Base-by-base conservation (phyloP, 257 asterid species). In the Nicotiana tomentosiformis region DNA sequence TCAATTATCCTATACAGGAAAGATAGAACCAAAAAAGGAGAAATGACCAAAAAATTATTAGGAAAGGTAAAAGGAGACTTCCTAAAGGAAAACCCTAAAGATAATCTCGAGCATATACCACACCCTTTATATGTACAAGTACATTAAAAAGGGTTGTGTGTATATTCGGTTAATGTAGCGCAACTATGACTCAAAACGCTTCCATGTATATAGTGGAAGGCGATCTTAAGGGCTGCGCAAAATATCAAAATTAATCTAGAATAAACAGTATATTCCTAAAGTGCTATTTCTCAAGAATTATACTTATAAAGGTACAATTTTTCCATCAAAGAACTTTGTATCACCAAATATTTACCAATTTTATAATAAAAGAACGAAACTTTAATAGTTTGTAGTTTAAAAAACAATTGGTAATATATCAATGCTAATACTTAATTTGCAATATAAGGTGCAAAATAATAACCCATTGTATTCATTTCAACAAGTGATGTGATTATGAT, bases 141-240 rank as follows among this genome's bases (percentile, higher is more conserved):
- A 51, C 26, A 76, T 76, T 43, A 43, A 51, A 49, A 1, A 72
- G 7, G 12, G 39, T 7, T 43, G 12, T 3, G 23, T 8, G 2
- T 3, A 74, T 74, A 76, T 51, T 51, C 80, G 15, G 12, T 76
- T 76, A 76, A 8, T 76, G 4, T 76, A 51, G 80, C 80, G 64
- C 92, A 37, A 95, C 96, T 86, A 92, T 93, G 98, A 94, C 98
- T 92, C 98, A 62, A 94, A 92, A 84, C 97, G 98, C 96, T 92
- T 88, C 98, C 98, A 92, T 89, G 85, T 32, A 82, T 64, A 80
- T 2, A 84, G 23, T 86, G 98, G 95, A 92, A 94, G 98, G 96
- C 98, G 97, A 94, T 92, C 98, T 94, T 91, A 92, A 94, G 97
- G 93, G 97, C 98, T 35, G 90, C 96, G 95, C 98, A 5, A 2